Percentiles rank a stretch among this genome's conserved stretches.
Conservation (phyloP, 148 eudicot species). For the Chenopodium formosanum region DNA sequence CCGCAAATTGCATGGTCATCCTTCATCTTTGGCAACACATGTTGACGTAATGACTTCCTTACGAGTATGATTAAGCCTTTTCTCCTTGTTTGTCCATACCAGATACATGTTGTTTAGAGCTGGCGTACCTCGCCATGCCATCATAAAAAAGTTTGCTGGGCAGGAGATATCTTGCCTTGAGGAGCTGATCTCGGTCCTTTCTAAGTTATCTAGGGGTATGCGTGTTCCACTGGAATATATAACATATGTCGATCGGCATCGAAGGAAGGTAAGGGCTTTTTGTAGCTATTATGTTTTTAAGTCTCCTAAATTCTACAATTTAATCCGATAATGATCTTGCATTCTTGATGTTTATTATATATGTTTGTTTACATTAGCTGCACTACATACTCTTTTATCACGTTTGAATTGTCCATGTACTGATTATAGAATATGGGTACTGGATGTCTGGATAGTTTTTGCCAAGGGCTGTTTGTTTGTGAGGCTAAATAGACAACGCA, state of each 20-base stretch:
- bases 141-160: constrained; percentile 85
- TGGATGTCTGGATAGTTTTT: background rate
- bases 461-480: background rate
- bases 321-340: background rate
- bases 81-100: constrained; percentile 14
- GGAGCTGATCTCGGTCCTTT: constrained; percentile 63
- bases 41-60: constrained; percentile 5
- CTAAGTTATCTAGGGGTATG: constrained; percentile 73
- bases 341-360: background rate
- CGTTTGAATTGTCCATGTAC: too few species aligned
- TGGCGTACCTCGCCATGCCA: constrained; percentile 96
- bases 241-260: constrained; percentile 72
- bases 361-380: background rate
- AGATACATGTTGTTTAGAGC: constrained; percentile 95
- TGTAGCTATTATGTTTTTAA: background rate
- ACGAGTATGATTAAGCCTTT: background rate
- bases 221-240: constrained; percentile 90
- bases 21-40: background rate
- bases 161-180: constrained; percentile 68
- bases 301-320: background rate
- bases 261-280: constrained; percentile 63
- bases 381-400: background rate
- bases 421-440: background rate
- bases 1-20: background rate
- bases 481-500: background rate